Conservation (phyloP, 192 early-diverging fungal species). For the Coemansia brasiliensis region DNA sequence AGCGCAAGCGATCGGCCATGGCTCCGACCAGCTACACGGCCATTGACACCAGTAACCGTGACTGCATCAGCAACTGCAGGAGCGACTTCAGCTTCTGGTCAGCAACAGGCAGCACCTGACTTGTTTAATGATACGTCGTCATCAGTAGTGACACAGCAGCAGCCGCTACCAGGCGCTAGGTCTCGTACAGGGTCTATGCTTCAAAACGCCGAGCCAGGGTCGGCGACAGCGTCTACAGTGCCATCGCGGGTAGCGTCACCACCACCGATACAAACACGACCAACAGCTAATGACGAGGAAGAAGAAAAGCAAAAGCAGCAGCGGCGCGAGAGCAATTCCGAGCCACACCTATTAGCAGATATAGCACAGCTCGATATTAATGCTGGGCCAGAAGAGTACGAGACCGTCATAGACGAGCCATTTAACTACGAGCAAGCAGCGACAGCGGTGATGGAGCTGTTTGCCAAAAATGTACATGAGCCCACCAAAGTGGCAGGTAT, state of each 20-base stretch:
- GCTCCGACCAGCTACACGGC: conserved; percentile 5
- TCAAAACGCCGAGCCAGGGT: conserved; percentile 12
- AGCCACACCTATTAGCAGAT: background rate
- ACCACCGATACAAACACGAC: conserved; percentile 2
- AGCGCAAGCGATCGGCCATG: background rate
- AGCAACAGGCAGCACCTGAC: background rate
- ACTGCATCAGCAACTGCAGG: conserved; percentile 7
- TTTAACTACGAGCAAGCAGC: conserved; percentile 88
- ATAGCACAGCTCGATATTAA: background rate
- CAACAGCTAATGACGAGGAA: background rate
- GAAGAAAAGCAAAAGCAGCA: background rate
- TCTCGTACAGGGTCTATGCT: conserved; percentile 35
- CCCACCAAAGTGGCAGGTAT: conserved; percentile 88
- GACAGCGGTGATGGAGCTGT: conserved; percentile 66
- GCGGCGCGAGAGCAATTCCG: background rate
- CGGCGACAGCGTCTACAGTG: conserved; percentile 35
- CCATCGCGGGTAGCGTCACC: conserved; percentile 25
- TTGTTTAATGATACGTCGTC: background rate
- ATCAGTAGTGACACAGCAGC: background rate
- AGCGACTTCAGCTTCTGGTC: background rate
- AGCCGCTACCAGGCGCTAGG: conserved; percentile 8
- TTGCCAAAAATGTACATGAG: conserved; percentile 80
- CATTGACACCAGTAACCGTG: conserved; percentile 23
- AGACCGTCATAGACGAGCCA: conserved; percentile 53
- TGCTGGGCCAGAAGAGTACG: background rate